Conservation (phyloP, 2,329 filamentous ascomycete species). For the Microsporum audouinii region DNA sequence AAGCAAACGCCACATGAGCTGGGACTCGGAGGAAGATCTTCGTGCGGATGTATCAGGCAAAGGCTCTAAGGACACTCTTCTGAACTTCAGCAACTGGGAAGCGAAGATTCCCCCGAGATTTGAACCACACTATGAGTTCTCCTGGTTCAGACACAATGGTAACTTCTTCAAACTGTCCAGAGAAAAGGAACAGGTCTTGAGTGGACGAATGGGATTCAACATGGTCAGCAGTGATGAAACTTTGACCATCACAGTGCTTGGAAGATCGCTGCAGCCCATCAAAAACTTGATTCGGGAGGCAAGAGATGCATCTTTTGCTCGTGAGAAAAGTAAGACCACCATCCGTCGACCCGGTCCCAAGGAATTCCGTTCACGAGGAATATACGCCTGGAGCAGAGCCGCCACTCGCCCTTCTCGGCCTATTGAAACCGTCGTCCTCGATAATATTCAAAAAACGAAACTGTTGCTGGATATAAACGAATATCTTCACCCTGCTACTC, state of each 20-base stretch:
- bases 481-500: constrained; percentile 7
- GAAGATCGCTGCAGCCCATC: constrained; percentile 39
- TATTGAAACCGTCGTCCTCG: constrained; percentile 65
- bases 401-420: constrained; percentile 39
- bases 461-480: constrained; percentile 7
- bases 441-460: constrained; percentile 25
- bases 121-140: constrained; percentile 38
- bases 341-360: constrained; percentile 38
- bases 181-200: constrained; percentile 22
- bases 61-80: constrained; percentile 25
- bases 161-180: constrained; percentile 34
- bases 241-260: constrained; percentile 37
- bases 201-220: constrained; percentile 11
- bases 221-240: constrained; percentile 28
- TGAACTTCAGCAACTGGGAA: constrained; percentile 41
- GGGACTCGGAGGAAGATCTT: constrained; percentile 34
- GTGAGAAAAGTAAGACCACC: constrained; percentile 34
- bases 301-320: constrained; percentile 34
- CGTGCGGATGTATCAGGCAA: constrained; percentile 19
- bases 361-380: constrained; percentile 19
- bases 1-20: constrained; percentile 44
- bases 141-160: constrained; percentile 35
- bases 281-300: constrained; percentile 37
- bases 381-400: constrained; percentile 15
- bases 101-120: constrained; percentile 39